A percentile compares a stretch with the other conserved stretches of the same genome.
phyloP scores from a whole-genome alignment of 164 flowering plant genomes.

The Houttuynia cordata region DNA sequence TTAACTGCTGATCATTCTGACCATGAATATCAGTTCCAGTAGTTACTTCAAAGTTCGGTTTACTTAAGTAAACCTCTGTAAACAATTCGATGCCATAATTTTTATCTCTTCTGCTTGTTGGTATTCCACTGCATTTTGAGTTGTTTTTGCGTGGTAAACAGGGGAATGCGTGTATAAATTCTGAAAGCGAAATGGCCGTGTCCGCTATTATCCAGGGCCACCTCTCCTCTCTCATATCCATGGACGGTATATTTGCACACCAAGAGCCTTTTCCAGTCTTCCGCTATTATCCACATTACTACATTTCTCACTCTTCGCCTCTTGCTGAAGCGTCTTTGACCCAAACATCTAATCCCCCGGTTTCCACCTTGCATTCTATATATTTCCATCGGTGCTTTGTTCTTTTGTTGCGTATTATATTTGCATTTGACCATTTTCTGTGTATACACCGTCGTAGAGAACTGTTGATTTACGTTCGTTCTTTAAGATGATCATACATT shows the following conservation, averaged over 20 bases:
- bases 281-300: too few species aligned
- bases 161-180: neutral
- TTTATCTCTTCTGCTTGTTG: neutral
- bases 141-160: neutral
- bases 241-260: neutral
- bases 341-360: neutral
- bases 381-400: too few species aligned
- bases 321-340: constrained; percentile 3
- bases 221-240: neutral
- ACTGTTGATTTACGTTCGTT: neutral
- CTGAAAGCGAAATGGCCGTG: constrained; percentile 1
- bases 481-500: too few species aligned
- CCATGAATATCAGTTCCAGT: too few species aligned
- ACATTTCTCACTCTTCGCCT: neutral
- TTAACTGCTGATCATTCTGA: too few species aligned
- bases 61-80: too few species aligned
- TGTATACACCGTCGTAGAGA: neutral
- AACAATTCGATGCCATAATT: neutral
- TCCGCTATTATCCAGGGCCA: neutral
- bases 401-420: neutral
- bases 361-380: too few species aligned
- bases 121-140: neutral
- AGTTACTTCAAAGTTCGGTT: too few species aligned
- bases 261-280: neutral
- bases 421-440: neutral